phyloP scores from a whole-genome alignment of 177 flowering plant genomes.

The Vitis hybrid region DNA sequence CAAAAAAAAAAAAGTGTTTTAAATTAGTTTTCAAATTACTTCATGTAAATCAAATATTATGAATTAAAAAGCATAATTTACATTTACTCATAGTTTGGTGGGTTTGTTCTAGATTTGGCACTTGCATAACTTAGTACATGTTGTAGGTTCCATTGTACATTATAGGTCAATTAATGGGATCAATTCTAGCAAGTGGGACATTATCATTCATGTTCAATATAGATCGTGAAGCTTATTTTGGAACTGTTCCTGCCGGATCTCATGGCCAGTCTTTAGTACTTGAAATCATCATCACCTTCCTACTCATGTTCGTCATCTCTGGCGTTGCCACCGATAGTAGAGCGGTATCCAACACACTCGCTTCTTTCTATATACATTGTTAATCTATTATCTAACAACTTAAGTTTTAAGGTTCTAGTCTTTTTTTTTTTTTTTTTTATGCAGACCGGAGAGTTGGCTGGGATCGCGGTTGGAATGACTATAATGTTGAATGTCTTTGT shows the following conservation, averaged over 20 bases:
- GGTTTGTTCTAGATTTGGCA: too few species aligned
- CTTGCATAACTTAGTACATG: too few species aligned
- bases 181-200: conserved; percentile 62
- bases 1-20: too few species aligned
- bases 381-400: too few species aligned
- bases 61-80: too few species aligned
- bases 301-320: conserved; percentile 72
- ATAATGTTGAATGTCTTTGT: conserved; percentile 59
- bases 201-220: conserved; percentile 37
- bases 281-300: conserved; percentile 65
- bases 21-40: too few species aligned
- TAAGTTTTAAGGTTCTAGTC: too few species aligned
- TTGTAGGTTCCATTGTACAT: conserved; percentile 61
- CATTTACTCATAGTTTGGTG: too few species aligned
- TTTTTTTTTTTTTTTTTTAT: not conserved
- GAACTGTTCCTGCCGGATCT: conserved; percentile 67
- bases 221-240: conserved; percentile 35
- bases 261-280: conserved; percentile 44
- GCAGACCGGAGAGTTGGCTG: conserved; percentile 70
- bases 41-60: too few species aligned
- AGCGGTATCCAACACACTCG: conserved; percentile 33
- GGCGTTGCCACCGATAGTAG: conserved; percentile 66
- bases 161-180: conserved; percentile 53
- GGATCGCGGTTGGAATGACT: conserved; percentile 72
- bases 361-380: too few species aligned